Percentiles rank a stretch among this genome's conserved stretches.
Conservation (phyloP, 345 rosid genomes). For the Turritis glabra region DNA sequence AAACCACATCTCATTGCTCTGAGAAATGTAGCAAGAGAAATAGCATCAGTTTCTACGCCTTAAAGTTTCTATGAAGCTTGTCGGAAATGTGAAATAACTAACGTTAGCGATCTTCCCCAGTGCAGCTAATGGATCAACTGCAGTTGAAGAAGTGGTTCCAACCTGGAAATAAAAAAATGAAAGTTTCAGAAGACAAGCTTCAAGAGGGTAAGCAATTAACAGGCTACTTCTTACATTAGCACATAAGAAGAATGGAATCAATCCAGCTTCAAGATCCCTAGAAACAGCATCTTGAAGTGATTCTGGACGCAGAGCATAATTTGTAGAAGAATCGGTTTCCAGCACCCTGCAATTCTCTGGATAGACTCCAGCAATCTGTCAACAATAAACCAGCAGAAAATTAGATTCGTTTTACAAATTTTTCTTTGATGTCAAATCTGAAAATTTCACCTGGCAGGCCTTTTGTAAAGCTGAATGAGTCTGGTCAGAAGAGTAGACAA, state of each 20-base stretch:
- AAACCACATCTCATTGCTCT: conserved; percentile 78
- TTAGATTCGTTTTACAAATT: background rate
- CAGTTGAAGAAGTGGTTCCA: conserved; percentile 89
- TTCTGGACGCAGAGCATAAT: conserved; percentile 68
- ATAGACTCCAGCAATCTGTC: conserved; percentile 79
- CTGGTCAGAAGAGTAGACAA: conserved; percentile 84
- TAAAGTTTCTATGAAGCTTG: background rate
- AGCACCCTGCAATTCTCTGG: conserved; percentile 71
- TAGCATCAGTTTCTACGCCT: background rate
- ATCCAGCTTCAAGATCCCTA: conserved; percentile 61
- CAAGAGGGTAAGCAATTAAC: background rate
- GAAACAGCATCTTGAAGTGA: conserved; percentile 60
- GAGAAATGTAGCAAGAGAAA: conserved; percentile 14
- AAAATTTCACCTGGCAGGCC: conserved; percentile 72
- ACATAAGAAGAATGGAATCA: conserved; percentile 82
- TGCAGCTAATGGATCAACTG: conserved; percentile 71
- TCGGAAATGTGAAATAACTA: conserved; percentile 25
- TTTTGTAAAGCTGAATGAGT: conserved; percentile 82
- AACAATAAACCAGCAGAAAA: conserved; percentile 3
- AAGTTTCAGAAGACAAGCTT: background rate
- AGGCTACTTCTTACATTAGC: conserved; percentile 59
- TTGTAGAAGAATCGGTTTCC: conserved; percentile 62
- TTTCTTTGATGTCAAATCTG: background rate
- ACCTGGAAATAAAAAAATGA: conserved; percentile 46
- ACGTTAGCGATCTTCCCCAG: conserved; percentile 77